Percentiles rank a stretch among this genome's conserved stretches.
These are phyloP conservation scores for Ophiocytium majus DNA, from an alignment of 352 stramenopile genomes.

Conservation along the genomic window DNA sequence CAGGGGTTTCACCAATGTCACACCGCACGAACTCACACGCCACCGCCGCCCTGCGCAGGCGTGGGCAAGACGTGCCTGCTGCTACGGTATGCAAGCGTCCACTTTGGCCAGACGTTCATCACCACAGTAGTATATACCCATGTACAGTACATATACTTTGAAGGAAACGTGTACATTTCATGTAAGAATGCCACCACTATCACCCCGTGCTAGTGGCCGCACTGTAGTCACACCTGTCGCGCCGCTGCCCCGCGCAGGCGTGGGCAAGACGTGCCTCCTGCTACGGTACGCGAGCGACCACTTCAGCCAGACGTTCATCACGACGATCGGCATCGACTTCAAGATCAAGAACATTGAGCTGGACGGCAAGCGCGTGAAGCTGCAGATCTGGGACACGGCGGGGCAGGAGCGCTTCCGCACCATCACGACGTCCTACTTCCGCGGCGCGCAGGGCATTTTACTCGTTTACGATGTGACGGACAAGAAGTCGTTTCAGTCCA, in stretches of 20 bases:
- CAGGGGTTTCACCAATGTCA: too few species aligned
- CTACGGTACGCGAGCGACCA: conserved; percentile 71
- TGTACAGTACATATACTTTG: too few species aligned
- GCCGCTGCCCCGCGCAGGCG: conserved; percentile 53
- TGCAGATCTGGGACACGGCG: conserved; percentile 94
- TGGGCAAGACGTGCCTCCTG: conserved; percentile 75
- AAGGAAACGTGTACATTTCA: too few species aligned
- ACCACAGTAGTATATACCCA: too few species aligned
- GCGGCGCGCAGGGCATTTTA: conserved; percentile 63
- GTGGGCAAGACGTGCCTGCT: conserved; percentile 75
- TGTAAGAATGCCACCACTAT: not conserved
- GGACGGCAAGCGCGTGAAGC: conserved; percentile 81
- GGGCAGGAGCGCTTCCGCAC: conserved; percentile 84
- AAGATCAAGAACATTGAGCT: conserved; percentile 75
- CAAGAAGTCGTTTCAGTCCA: conserved; percentile 85
- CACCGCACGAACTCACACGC: too few species aligned
- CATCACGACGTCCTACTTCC: conserved; percentile 82
- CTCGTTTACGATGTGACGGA: conserved; percentile 94
- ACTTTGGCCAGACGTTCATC: too few species aligned
- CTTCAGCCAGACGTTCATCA: conserved; percentile 74
- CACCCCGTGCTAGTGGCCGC: too few species aligned
- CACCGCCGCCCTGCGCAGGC: conserved; percentile 54
- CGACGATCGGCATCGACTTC: conserved; percentile 80
- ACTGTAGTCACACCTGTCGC: too few species aligned
- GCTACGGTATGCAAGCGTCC: conserved; percentile 70